Base-by-base conservation (phyloP, 768 basidiomycete species). In the Russula compacta region DNA sequence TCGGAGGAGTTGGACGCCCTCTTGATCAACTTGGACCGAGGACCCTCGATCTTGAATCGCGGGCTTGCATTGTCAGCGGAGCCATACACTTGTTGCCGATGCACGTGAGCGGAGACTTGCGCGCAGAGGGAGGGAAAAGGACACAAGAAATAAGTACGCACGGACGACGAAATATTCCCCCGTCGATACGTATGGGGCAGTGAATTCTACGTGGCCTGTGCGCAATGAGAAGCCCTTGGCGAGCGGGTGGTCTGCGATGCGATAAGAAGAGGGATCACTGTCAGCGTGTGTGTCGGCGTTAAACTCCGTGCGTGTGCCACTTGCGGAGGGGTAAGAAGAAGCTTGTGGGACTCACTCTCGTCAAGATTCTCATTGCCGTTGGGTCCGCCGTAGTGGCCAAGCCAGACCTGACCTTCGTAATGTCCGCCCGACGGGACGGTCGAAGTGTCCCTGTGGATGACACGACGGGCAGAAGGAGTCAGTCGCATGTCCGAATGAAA, bases 31-130 rank as follows among this genome's bases (percentile, higher is more conserved):
- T n/a, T n/a, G n/a, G n/a, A n/a, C n/a, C n/a, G n/a, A n/a, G n/a
- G n/a, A 7, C 3, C 15, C 29, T 58, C 56, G 61, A 79, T 74
- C 19, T 70, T 70, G 70, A 79, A 79, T 14, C 60, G 57, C 8
- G 71, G 71, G 65, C 77, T 78, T 57, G 67, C 67, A 68, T 80
- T 75, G 44, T 78, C 78, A 36, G 80, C 80, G 66, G 80, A 77
- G 19, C 80, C 79, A 58, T 78, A 78, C 53, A 80, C 80, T 80
- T 80, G 50, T 15, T 29, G 24, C 24, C 24, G 3, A 29, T 3
- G 24, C 24, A 29, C 24, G 24, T 29, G 24, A 29, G 24, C 24
- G 24, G 24, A 29, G 24, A 29, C 17, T 43, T 43, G n/a, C 48
- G 47, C 38, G 56, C 29, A 1, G 15, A 15, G 24, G 58, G 58